Evolutionary conservation across 345 rosid genomes (phyloP).

Genomic region (Carallia brachiata): DNA sequence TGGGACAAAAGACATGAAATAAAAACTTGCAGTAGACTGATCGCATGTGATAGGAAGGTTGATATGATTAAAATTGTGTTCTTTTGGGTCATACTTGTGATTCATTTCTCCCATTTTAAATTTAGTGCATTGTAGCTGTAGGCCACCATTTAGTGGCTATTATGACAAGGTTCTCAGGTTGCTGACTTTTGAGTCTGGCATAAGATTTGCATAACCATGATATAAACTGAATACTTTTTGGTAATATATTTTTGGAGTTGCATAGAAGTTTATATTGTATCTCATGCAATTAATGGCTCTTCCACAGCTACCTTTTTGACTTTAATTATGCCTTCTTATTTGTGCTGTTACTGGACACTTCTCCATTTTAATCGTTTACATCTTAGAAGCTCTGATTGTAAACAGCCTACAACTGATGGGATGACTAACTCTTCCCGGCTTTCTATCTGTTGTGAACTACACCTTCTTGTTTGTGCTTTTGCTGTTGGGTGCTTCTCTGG

Average conservation of each 20-base stretch:
- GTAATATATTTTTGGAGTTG: background rate
- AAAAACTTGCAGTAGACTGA: no score
- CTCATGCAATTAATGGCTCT: no score
- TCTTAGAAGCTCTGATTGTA: constrained; percentile 1
- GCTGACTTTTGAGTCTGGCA: background rate
- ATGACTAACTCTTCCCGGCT: background rate
- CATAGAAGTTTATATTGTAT: no score
- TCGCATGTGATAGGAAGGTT: no score
- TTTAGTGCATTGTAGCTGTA: background rate
- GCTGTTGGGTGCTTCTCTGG: constrained; percentile 2
- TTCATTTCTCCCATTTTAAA: background rate
- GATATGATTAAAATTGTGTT: background rate
- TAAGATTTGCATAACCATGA: background rate
- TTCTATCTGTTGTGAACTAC: background rate
- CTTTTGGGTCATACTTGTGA: background rate
- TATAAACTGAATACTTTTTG: background rate
- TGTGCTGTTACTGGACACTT: no score
- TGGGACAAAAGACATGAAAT: no score
- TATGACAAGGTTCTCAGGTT: background rate
- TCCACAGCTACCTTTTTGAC: no score
- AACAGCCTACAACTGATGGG: background rate
- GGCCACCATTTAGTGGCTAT: background rate
- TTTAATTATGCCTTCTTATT: no score
- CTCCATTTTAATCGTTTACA: background rate
- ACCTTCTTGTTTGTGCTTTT: constrained; percentile 10